Evolutionary conservation across 2,329 filamentous ascomycete genomes (phyloP), one percentile per base, ranked within the genome.

Genomic region (Aaosphaeria arxii): DNA sequence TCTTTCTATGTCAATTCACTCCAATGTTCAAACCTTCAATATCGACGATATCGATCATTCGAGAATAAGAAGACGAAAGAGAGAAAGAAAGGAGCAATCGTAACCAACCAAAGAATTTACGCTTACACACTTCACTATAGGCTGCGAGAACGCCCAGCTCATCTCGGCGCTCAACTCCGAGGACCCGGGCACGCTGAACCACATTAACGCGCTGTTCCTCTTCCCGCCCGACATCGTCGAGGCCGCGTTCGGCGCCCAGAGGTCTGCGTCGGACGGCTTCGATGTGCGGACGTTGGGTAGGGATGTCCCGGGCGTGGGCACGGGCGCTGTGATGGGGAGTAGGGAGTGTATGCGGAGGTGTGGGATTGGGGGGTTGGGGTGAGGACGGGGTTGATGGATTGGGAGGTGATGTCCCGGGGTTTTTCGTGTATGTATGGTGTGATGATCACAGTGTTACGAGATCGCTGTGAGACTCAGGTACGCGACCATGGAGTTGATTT

Each of bases 111-210:
- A 9, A 7, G 30, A 13, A 9, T 7, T 5, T 11, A 31, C 29
- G 29, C 11, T 33, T 32, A 11, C 33, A 24, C 17, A 24, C 17
- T 24, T 36, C 11, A 6, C 2, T 13, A 7, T n/a, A 77, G 75
- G 67, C 40, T 81, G 77, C 58, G 70, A 72, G 17, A 74, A 77
- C 36, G 72, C 76, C 1, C 74, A 75, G 35, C 70, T 81, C 39
- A 62, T 80, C 47, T 77, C 74, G 11, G 74, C 77, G 1, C 71
- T 80, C 40, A 75, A 73, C 54, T 71, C 65, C 30, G 74, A 77
- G 33, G 77, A 81, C 48, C 64, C 73, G 1, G 77, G 77, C n/a
- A 80, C 77, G 1, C 56, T 70, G 11, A 80, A 80, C 49, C 61
- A 77, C 40, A 66, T 73, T 6, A 75, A 78, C 43, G 63, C 62